Conservation (phyloP, 352 stramenopile genomes). For the Aphanomyces invadans region DNA sequence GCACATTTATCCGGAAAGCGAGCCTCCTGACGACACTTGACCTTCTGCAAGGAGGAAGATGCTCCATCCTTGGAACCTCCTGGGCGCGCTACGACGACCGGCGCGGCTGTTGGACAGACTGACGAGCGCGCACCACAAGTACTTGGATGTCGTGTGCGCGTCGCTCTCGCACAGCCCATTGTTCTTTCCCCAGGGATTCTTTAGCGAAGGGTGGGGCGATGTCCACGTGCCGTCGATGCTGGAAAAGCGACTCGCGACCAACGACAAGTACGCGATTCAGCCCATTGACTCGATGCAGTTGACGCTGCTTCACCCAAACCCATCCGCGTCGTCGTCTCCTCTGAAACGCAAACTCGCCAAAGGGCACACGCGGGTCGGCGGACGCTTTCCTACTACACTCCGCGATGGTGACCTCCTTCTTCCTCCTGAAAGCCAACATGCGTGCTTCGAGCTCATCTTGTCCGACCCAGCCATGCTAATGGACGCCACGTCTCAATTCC, state of each 20-base stretch:
- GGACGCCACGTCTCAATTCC: conserved; percentile 26
- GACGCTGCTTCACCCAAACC: conserved; percentile 23
- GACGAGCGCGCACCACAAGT: conserved; percentile 56
- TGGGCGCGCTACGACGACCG: conserved; percentile 46
- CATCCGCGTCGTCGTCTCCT: background rate
- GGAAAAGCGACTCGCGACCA: conserved; percentile 46
- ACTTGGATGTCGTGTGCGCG: conserved; percentile 58
- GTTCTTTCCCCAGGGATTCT: conserved; percentile 72
- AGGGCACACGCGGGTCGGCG: conserved; percentile 25
- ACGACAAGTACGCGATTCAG: conserved; percentile 39
- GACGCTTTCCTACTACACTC: conserved; percentile 52
- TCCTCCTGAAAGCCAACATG: conserved; percentile 44
- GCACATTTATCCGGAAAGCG: background rate
- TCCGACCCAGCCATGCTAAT: background rate
- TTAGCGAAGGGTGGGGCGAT: conserved; percentile 73
- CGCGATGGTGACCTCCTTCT: conserved; percentile 47
- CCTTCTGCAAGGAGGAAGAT: too few relatives aligned
- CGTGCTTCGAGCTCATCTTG: conserved; percentile 55
- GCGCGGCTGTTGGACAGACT: conserved; percentile 49
- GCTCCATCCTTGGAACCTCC: conserved; percentile 50
- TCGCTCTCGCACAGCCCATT: conserved; percentile 61
- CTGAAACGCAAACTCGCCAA: background rate
- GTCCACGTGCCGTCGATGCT: conserved; percentile 51
- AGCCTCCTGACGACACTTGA: background rate
- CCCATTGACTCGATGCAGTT: conserved; percentile 36